Evolutionary conservation across 108 stramenopile species (phyloP).

Genomic region (Nitzschia sp.): DNA sequence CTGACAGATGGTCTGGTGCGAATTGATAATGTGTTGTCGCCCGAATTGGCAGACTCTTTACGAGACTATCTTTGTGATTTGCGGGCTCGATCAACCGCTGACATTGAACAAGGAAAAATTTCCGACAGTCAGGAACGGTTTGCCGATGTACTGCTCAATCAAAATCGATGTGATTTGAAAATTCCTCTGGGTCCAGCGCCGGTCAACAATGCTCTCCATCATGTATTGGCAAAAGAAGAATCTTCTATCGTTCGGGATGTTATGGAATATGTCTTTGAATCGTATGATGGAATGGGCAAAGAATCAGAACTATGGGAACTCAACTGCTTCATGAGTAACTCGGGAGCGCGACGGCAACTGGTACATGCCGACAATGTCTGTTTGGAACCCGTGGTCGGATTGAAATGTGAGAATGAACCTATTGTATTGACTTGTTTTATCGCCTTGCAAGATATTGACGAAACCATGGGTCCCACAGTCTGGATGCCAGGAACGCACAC

Average conservation of each 20-base stretch:
- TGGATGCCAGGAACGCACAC: constrained; percentile 75
- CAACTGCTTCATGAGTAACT: constrained; percentile 69
- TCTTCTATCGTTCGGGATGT: constrained; percentile 51
- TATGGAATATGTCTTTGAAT: constrained; percentile 41
- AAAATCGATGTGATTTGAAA: constrained; percentile 80
- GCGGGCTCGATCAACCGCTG: constrained; percentile 33
- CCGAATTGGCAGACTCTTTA: constrained; percentile 51
- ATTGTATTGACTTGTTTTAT: constrained; percentile 79
- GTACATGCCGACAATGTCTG: constrained; percentile 82
- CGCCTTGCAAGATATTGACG: constrained; percentile 73
- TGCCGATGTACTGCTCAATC: constrained; percentile 79
- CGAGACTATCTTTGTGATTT: constrained; percentile 55
- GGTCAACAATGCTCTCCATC: constrained; percentile 37
- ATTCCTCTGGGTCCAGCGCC: constrained; percentile 52
- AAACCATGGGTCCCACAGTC: constrained; percentile 82
- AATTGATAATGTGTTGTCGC: constrained; percentile 68
- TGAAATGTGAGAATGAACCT: constrained; percentile 31
- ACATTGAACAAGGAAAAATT: constrained; percentile 49
- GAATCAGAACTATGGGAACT: constrained; percentile 74
- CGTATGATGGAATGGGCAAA: constrained; percentile 23
- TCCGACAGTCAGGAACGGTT: constrained; percentile 49
- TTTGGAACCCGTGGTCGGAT: constrained; percentile 13
- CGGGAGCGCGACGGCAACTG: constrained; percentile 74
- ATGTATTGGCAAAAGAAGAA: constrained; percentile 28
- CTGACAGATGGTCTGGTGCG: constrained; percentile 67